Conservation (phyloP, 192 early-diverging fungal species). For the Linnemannia zychae region DNA sequence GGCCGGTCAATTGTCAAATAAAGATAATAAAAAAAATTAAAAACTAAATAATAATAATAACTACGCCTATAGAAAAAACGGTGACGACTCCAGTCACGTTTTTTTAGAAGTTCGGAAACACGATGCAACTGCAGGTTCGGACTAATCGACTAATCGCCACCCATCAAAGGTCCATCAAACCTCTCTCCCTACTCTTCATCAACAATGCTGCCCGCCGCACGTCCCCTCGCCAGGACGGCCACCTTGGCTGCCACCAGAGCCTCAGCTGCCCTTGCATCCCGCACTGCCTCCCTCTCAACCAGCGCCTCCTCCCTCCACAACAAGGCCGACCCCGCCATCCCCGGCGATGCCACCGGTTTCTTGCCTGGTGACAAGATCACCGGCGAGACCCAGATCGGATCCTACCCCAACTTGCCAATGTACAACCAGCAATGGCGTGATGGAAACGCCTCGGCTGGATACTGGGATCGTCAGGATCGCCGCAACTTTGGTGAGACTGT, state of each 20-base stretch:
- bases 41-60: not conserved
- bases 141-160: not conserved
- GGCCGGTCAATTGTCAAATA: too few species aligned
- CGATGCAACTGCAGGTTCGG: not conserved
- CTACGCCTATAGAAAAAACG: not conserved
- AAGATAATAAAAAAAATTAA: too few species aligned
- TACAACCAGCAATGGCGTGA: constrained; percentile 71
- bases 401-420: constrained; percentile 81
- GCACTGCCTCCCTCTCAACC: constrained; percentile 5
- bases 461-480: constrained; percentile 80
- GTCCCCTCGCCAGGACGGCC: constrained; percentile 22
- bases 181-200: not conserved
- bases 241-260: constrained; percentile 10
- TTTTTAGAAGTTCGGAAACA: not conserved
- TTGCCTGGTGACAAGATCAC: constrained; percentile 59
- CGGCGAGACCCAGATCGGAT: constrained; percentile 80
- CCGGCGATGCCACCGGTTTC: constrained; percentile 41
- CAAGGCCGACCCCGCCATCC: constrained; percentile 49
- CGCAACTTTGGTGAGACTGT: constrained; percentile 83
- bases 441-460: constrained; percentile 64
- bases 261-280: not conserved
- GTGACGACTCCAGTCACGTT: not conserved
- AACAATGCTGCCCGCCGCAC: constrained; percentile 12
- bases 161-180: not conserved
- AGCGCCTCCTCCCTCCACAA: constrained; percentile 10